Base-by-base conservation (phyloP, 163 green algal species). In the Volvox carteri region DNA sequence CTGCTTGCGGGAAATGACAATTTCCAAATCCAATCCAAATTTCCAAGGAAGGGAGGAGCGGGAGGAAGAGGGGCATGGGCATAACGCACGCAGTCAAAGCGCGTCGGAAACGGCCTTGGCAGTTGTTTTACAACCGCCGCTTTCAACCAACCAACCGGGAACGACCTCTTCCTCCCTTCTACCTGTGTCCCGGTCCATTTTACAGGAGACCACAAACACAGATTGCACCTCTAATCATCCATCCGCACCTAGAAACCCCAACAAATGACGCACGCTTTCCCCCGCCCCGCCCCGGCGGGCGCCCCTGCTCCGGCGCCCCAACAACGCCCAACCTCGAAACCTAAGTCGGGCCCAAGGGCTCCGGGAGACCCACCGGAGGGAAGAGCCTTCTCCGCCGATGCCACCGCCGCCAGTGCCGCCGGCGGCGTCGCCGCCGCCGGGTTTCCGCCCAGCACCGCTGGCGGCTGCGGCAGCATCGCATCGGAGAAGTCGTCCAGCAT, bases 401-500 rank as follows among this genome's bases (percentile, higher is more conserved):
- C 35, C 35, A 19, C 65, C 65, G 65, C 65, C n/a, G 65, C 30
- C 1, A 9, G 12, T 12, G 23, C 2, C 35, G 33, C 65, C 65
- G 35, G 30, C 41, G 70, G 18, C 41, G 70, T 21, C 70, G 70
- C 16, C 21, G 6, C 72, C 23, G 72, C 33, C 9, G 72, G 33
- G 33, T 11, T 48, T 56, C 72, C 72, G 16, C 25, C 81, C 67
- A 88, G 21, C 46, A 80, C 65, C 12, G 62, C n/a, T 19, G 62
- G 62, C 58, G 80, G 80, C 80, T 78, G 41, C 41, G 81, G 67
- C 67, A 73, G 46, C n/a, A 65, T 25, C 79, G 41, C 23, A 2
- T 77, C 62, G 19, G 41, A 41, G 0, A 79, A 30, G 80, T 87
- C 80, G 67, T 88, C 81, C 48, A 88, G 37, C 5, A 50, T 58